Percentiles rank a stretch among this genome's conserved stretches.
Evolutionary conservation across 768 basidiomycete genomes (phyloP).

Genomic region (Leccinum barrowsii): DNA sequence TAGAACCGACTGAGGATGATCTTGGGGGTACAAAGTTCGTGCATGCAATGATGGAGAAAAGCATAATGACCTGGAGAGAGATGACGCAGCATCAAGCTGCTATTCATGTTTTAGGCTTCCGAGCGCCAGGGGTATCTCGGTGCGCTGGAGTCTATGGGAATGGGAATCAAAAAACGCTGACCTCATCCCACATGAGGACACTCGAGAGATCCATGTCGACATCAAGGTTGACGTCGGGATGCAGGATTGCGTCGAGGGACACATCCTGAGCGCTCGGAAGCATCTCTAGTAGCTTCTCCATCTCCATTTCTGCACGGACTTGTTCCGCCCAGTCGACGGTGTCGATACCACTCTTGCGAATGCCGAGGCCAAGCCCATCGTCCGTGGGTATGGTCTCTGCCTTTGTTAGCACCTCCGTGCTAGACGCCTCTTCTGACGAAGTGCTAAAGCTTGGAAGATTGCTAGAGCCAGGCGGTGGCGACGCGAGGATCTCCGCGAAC

Average conservation of each 20-base stretch:
- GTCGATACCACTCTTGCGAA: conserved; percentile 16
- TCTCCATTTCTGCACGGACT: conserved; percentile 45
- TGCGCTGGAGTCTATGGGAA: neutral
- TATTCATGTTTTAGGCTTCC: conserved; percentile 15
- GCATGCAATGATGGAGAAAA: conserved; percentile 15
- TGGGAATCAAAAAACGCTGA: conserved; percentile 25
- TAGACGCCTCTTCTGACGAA: conserved; percentile 30
- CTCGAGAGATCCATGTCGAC: conserved; percentile 29
- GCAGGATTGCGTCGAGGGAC: conserved; percentile 21
- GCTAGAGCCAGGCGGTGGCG: conserved; percentile 31
- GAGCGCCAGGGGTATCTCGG: conserved; percentile 2
- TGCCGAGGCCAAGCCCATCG: conserved; percentile 17
- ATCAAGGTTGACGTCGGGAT: conserved; percentile 16
- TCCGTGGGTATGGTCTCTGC: conserved; percentile 6
- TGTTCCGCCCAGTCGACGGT: conserved; percentile 28
- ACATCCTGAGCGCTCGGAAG: conserved; percentile 37
- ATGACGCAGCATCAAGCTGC: conserved; percentile 9
- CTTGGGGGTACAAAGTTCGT: conserved; percentile 16
- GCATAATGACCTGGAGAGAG: conserved; percentile 8
- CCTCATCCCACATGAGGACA: conserved; percentile 27
- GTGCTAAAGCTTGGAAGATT: conserved; percentile 30
- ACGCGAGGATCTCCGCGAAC: conserved; percentile 35
- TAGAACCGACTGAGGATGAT: conserved; percentile 18
- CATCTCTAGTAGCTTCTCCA: conserved; percentile 59
- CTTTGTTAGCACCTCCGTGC: conserved; percentile 25